Evolutionary conservation across 257 asterid species (phyloP).

Genomic region (Verbascum thapsus): DNA sequence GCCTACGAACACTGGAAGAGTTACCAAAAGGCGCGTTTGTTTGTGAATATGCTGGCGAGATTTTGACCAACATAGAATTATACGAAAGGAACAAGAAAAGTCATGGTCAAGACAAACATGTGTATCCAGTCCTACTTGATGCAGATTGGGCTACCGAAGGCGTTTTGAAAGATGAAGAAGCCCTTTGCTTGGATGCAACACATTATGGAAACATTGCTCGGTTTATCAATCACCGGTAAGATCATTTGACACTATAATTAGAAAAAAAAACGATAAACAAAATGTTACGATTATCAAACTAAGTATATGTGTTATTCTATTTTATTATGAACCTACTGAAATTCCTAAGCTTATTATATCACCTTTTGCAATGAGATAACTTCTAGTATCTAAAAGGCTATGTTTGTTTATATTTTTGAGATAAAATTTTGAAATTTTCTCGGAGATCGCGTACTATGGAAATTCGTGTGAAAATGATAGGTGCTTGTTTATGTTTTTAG

Average conservation of each 20-base stretch:
- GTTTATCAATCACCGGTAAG: conserved; percentile 73
- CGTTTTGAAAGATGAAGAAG: conserved; percentile 64
- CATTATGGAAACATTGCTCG: conserved; percentile 68
- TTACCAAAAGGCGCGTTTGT: conserved; percentile 72
- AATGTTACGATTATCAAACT: too few relatives aligned
- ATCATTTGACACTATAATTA: neutral
- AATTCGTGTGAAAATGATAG: too few relatives aligned
- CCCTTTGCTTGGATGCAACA: conserved; percentile 76
- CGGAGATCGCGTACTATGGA: too few relatives aligned
- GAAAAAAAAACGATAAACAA: too few relatives aligned
- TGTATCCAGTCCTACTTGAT: conserved; percentile 70
- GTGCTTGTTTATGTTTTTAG: too few relatives aligned
- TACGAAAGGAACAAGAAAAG: conserved; percentile 48
- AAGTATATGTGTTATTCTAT: too few relatives aligned
- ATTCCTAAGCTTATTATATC: too few relatives aligned
- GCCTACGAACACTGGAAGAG: conserved; percentile 71
- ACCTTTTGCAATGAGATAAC: too few relatives aligned
- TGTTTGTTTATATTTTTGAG: too few relatives aligned
- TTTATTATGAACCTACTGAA: too few relatives aligned
- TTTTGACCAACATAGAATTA: conserved; percentile 65
- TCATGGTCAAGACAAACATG: conserved; percentile 42
- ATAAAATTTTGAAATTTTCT: too few relatives aligned
- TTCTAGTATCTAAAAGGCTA: neutral
- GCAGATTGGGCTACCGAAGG: conserved; percentile 76
- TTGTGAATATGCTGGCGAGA: conserved; percentile 69